Evolutionary conservation across 352 stramenopile species (phyloP).

Genomic region (Pythium grandisporangium): DNA sequence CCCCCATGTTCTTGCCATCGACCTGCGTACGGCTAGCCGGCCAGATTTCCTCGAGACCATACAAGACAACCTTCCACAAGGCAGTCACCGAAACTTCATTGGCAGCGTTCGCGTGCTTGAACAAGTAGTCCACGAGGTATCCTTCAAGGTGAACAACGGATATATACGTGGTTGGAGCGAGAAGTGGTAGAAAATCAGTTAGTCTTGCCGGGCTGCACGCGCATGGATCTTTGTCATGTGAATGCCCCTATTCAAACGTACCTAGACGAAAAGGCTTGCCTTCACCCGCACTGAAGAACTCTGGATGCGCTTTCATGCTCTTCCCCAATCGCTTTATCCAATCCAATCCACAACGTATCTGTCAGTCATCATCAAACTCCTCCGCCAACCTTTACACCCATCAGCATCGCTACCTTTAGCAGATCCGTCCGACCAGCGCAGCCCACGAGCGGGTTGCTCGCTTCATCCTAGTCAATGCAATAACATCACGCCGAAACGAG

Average conservation of each 20-base stretch:
- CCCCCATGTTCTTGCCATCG: conserved; percentile 70
- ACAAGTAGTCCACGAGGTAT: conserved; percentile 77
- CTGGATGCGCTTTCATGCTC: conserved; percentile 60
- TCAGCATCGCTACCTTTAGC: conserved; percentile 67
- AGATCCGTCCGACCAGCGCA: conserved; percentile 61
- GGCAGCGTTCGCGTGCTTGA: conserved; percentile 34
- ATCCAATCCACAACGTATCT: conserved; percentile 1
- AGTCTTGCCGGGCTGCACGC: not conserved
- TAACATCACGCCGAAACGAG: no score
- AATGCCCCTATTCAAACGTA: no score
- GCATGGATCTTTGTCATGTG: no score
- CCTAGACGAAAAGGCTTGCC: conserved; percentile 30
- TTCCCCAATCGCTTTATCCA: conserved; percentile 60
- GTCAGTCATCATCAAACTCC: not conserved
- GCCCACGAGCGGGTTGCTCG: conserved; percentile 71
- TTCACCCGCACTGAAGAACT: conserved; percentile 52
- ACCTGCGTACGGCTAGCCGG: conserved; percentile 62
- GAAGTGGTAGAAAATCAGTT: not conserved
- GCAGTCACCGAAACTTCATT: conserved; percentile 56
- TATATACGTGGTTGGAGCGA: not conserved
- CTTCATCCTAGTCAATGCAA: conserved; percentile 10
- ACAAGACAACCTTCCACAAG: conserved; percentile 73
- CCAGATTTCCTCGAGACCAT: conserved; percentile 83
- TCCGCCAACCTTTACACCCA: no score
- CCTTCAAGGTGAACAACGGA: conserved; percentile 10